Percentiles rank a stretch among this genome's conserved stretches.
These are phyloP conservation scores for Chaetomium sp. DNA, from an alignment of 2,329 filamentous ascomycete species.

Conservation along the genomic window DNA sequence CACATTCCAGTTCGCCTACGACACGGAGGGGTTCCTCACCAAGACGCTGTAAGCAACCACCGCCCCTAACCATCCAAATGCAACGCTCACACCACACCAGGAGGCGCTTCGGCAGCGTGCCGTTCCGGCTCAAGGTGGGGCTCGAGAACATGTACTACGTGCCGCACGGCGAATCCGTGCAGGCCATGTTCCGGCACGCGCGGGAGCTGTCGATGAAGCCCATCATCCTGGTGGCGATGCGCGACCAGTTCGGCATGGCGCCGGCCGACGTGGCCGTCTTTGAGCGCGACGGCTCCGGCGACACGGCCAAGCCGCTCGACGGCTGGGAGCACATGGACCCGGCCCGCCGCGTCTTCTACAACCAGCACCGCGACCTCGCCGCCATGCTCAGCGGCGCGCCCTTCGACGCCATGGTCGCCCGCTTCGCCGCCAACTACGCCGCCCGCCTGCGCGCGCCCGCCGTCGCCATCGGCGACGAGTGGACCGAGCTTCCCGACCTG, in stretches of 20 bases:
- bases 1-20: conserved; percentile 26
- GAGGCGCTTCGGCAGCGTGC: conserved; percentile 14
- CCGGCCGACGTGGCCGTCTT: conserved; percentile 23
- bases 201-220: conserved; percentile 28
- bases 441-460: conserved; percentile 5
- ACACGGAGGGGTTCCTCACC: conserved; percentile 22
- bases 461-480: conserved; percentile 5
- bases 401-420: conserved; percentile 23
- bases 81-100: background rate
- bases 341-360: conserved; percentile 24
- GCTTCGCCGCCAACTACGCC: conserved; percentile 24
- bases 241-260: conserved; percentile 25
- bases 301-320: conserved; percentile 23
- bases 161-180: conserved; percentile 24
- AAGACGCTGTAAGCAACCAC: conserved; percentile 16
- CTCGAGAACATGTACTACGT: conserved; percentile 24
- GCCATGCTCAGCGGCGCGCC: conserved; percentile 15
- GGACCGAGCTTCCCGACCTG: conserved; percentile 34
- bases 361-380: conserved; percentile 24
- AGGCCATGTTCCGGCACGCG: conserved; percentile 25
- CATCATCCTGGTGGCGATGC: conserved; percentile 24
- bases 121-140: conserved; percentile 25
- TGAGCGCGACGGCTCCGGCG: conserved; percentile 28
- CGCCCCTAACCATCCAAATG: background rate
- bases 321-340: conserved; percentile 27